Percentiles rank a stretch among this genome's conserved stretches.
phyloP scores from a whole-genome alignment of 2,329 filamentous ascomycete species.

The Phaeosphaeria sp. region DNA sequence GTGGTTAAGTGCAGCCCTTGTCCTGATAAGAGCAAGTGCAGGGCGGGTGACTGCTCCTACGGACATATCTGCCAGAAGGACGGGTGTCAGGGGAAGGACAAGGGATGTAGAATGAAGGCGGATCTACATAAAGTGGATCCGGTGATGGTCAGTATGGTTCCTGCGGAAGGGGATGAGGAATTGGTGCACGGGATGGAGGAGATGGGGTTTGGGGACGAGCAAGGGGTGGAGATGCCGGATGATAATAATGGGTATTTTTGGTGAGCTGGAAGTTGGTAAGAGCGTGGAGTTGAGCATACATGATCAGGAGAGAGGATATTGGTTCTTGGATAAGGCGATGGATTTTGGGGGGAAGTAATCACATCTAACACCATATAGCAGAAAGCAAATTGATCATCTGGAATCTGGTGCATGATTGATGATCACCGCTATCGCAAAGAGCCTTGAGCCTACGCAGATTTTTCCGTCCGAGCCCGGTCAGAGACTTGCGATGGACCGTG shows the following conservation, averaged over 20 bases:
- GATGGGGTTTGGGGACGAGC: background rate
- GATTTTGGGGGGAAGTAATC: no score
- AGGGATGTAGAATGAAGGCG: slow-evolving; percentile 33
- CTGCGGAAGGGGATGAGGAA: slow-evolving; percentile 8
- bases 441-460: no score
- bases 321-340: no score
- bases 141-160: slow-evolving; percentile 28
- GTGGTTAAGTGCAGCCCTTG: slow-evolving; percentile 56
- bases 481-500: no score
- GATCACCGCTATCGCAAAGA: no score
- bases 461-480: no score
- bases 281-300: no score
- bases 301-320: no score
- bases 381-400: no score
- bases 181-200: slow-evolving; percentile 1
- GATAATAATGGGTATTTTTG: background rate
- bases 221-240: slow-evolving; percentile 1
- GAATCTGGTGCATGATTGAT: no score
- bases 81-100: slow-evolving; percentile 27
- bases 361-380: no score
- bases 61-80: slow-evolving; percentile 56
- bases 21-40: slow-evolving; percentile 49
- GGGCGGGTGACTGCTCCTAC: slow-evolving; percentile 52
- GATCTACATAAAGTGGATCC: slow-evolving; percentile 30
- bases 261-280: no score